Conservation (phyloP, 768 basidiomycete genomes). For the Rhizopogon salebrosus region DNA sequence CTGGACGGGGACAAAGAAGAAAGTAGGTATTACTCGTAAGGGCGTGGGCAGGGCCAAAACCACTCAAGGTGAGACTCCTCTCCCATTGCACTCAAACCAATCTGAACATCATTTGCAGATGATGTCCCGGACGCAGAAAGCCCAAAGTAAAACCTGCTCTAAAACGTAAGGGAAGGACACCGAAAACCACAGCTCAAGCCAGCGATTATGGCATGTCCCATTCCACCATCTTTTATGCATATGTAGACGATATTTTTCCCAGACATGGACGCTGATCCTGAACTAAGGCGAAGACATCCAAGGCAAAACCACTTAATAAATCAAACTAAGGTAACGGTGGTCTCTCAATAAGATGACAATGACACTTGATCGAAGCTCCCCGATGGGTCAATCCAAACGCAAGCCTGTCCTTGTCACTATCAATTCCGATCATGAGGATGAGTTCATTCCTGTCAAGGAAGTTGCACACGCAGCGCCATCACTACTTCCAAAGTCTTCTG, state of each 20-base stretch:
- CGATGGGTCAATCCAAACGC: constrained; percentile 3
- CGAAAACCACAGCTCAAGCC: constrained; percentile 10
- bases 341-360: too few relatives aligned
- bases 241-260: too few relatives aligned
- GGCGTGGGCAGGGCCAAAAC: neutral
- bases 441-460: too few relatives aligned
- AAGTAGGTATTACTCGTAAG: neutral
- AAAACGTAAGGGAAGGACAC: constrained; percentile 11
- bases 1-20: too few relatives aligned
- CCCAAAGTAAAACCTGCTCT: too few relatives aligned
- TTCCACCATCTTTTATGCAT: too few relatives aligned
- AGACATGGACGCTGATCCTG: too few relatives aligned
- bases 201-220: neutral
- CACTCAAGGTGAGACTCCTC: neutral
- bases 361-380: too few relatives aligned
- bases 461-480: too few relatives aligned
- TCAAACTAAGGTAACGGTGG: constrained; percentile 8
- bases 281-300: too few relatives aligned
- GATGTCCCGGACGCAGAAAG: constrained; percentile 3
- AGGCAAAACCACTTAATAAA: neutral
- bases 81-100: too few relatives aligned
- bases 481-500: neutral
- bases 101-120: neutral
- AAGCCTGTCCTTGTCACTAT: neutral
- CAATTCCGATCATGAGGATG: neutral